Conservation (phyloP, 768 basidiomycete species). For the Lactarius deliciosus region DNA sequence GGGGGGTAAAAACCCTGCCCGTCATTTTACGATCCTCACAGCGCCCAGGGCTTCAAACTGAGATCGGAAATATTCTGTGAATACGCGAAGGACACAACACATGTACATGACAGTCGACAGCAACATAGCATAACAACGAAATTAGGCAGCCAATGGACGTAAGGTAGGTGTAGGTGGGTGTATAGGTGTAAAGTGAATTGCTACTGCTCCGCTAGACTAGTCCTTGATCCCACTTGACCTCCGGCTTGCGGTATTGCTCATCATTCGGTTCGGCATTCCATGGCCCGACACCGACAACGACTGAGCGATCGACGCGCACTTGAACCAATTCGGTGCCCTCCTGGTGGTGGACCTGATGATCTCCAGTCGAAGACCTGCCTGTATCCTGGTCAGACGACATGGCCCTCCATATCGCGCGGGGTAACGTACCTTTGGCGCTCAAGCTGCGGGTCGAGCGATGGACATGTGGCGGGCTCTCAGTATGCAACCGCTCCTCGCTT, state of each 20-base stretch:
- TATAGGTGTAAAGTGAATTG: not conserved
- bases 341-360: slow-evolving; percentile 1
- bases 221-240: slow-evolving; percentile 6
- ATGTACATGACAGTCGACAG: not conserved
- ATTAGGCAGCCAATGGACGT: not conserved
- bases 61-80: not conserved
- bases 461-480: not conserved
- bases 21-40: not conserved
- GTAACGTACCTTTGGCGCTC: not conserved
- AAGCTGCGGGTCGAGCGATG: not conserved
- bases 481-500: not conserved
- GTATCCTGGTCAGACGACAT: not conserved
- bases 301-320: slow-evolving; percentile 16
- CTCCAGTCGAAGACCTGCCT: not conserved
- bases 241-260: not conserved
- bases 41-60: not conserved
- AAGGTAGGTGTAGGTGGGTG: not conserved
- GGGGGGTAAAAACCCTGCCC: not conserved
- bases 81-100: not conserved
- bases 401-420: not conserved
- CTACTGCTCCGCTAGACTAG: not conserved
- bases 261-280: not conserved
- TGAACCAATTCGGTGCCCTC: slow-evolving; percentile 26
- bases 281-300: slow-evolving; percentile 3
- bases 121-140: not conserved